Percentiles rank a stretch among this genome's conserved stretches.
These are phyloP conservation scores for Paramecium tetraurelia DNA, from an alignment of 73 alveolate genomes.

Conservation along the genomic window DNA sequence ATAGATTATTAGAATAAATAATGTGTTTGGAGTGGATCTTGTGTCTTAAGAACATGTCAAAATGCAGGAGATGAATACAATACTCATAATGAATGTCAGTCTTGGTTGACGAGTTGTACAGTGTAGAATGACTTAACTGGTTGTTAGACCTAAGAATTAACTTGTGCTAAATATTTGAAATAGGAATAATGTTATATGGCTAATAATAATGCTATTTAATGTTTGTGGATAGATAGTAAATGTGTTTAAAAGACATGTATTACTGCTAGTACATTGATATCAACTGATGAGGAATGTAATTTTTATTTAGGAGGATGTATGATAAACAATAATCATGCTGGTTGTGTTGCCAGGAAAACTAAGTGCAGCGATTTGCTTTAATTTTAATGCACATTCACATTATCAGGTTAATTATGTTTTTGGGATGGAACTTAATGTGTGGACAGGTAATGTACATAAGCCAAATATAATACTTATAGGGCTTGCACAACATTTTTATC, in stretches of 20 bases:
- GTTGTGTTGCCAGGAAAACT: background rate
- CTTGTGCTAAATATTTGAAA: background rate
- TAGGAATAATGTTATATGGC: background rate
- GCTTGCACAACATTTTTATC: background rate
- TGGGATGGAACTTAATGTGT: background rate
- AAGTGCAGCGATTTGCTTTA: background rate
- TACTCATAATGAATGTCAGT: background rate
- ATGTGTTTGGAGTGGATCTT: slow-evolving; percentile 42
- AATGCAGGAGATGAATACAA: background rate
- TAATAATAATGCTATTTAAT: background rate
- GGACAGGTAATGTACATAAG: background rate
- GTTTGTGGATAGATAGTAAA: background rate
- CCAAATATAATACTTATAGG: background rate
- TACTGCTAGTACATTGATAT: background rate
- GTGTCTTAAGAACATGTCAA: background rate
- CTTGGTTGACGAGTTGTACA: background rate
- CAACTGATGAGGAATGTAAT: background rate
- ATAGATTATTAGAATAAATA: background rate
- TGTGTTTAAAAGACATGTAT: background rate
- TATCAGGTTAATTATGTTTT: background rate
- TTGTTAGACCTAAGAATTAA: background rate
- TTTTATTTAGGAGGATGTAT: background rate
- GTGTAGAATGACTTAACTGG: background rate
- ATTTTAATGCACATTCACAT: background rate
- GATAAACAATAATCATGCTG: background rate